Percentiles rank a stretch among this genome's conserved stretches.
These are phyloP conservation scores for Xylaria multiplex DNA, from an alignment of 2,329 filamentous ascomycete genomes.

Conservation along the genomic window DNA sequence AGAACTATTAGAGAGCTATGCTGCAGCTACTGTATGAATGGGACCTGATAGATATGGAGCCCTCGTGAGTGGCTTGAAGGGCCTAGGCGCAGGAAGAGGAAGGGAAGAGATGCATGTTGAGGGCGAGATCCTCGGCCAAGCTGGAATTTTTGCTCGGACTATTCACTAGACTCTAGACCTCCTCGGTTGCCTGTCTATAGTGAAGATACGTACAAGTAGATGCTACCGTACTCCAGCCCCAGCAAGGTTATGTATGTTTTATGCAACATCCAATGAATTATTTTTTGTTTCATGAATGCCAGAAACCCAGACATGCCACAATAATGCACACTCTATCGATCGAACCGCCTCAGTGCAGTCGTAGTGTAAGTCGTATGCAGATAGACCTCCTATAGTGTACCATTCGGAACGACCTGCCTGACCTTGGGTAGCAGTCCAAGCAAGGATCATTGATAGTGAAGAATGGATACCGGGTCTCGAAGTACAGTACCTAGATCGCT, in stretches of 20 bases:
- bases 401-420: not conserved
- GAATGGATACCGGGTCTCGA: slow-evolving; percentile 14
- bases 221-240: slow-evolving; percentile 2
- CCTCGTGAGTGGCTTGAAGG: slow-evolving; percentile 26
- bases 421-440: slow-evolving; percentile 15
- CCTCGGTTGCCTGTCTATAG: not conserved
- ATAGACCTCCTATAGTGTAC: not conserved
- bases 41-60: slow-evolving; percentile 24
- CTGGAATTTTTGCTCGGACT: slow-evolving; percentile 2
- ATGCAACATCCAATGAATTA: slow-evolving; percentile 1
- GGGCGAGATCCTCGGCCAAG: slow-evolving; percentile 23
- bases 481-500: slow-evolving; percentile 39
- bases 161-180: not conserved
- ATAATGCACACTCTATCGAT: not conserved
- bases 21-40: slow-evolving; percentile 13
- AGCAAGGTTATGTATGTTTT: not conserved
- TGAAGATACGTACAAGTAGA: not conserved
- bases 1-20: slow-evolving; percentile 31
- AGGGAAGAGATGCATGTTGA: slow-evolving; percentile 1
- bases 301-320: not conserved
- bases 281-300: not conserved
- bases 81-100: slow-evolving; percentile 2
- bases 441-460: slow-evolving; percentile 27
- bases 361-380: not conserved
- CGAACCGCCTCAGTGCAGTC: slow-evolving; percentile 14